Evolutionary conservation across 78 protist species (phyloP).

Genomic region (Speleostelium caveatum): DNA sequence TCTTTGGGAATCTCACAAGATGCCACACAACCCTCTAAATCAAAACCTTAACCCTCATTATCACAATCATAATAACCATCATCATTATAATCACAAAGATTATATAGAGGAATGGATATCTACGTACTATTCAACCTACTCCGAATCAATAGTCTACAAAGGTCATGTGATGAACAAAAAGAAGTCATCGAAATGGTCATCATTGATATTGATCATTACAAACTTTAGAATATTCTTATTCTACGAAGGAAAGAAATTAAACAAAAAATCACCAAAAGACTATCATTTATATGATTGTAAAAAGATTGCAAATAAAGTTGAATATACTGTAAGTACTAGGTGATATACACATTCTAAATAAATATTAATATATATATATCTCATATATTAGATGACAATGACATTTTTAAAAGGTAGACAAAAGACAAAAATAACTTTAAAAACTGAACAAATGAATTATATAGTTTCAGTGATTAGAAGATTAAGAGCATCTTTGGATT

Average conservation of each 20-base stretch:
- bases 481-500: conserved; percentile 13
- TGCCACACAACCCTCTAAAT: too few species aligned
- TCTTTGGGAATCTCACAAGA: too few species aligned
- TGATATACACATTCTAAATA: neutral
- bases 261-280: conserved; percentile 70
- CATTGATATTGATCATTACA: conserved; percentile 56
- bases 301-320: conserved; percentile 39
- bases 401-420: conserved; percentile 64
- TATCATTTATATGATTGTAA: conserved; percentile 58
- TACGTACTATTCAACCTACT: conserved; percentile 11
- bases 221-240: conserved; percentile 30
- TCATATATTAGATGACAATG: conserved; percentile 18
- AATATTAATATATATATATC: neutral
- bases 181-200: conserved; percentile 34
- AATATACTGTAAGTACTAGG: conserved; percentile 11
- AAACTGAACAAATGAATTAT: conserved; percentile 38
- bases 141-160: conserved; percentile 18
- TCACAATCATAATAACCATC: neutral
- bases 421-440: conserved; percentile 40
- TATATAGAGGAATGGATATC: conserved; percentile 59
- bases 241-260: conserved; percentile 52
- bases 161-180: conserved; percentile 32
- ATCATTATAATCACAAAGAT: neutral
- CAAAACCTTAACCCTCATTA: too few species aligned
- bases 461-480: conserved; percentile 36